Evolutionary conservation across 768 basidiomycete genomes (phyloP).

Genomic region (Termitomyces sp.): DNA sequence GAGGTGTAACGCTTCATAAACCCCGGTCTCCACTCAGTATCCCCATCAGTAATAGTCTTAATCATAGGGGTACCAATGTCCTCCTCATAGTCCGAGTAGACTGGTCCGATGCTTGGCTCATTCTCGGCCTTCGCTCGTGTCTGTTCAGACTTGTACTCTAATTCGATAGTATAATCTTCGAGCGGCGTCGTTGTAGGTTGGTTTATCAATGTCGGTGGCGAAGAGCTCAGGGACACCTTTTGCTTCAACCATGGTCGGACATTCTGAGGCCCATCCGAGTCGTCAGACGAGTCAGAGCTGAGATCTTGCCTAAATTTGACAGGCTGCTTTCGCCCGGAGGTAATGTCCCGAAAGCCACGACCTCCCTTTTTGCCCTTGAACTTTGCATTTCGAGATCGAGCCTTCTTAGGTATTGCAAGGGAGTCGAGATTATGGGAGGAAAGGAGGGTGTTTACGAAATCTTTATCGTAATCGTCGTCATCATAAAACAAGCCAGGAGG

Average conservation of each 20-base stretch:
- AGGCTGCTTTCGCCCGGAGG: constrained; percentile 21
- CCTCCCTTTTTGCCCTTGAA: constrained; percentile 7
- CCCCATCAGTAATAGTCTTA: constrained; percentile 12
- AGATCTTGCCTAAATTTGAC: constrained; percentile 29
- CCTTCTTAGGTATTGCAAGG: constrained; percentile 20
- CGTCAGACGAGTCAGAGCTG: constrained; percentile 31
- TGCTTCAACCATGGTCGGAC: constrained; percentile 12
- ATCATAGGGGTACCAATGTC: constrained; percentile 28
- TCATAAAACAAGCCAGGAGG: background rate
- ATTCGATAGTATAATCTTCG: background rate
- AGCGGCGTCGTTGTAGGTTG: background rate
- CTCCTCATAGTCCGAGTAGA: constrained; percentile 50
- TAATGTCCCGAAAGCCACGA: background rate
- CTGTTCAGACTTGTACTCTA: constrained; percentile 9
- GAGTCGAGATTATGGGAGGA: background rate
- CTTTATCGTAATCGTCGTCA: constrained; percentile 1
- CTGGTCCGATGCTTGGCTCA: constrained; percentile 21
- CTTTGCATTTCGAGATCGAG: constrained; percentile 12
- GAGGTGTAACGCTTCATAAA: constrained; percentile 42
- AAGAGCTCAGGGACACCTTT: constrained; percentile 17
- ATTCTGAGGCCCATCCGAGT: constrained; percentile 11
- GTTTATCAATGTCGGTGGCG: constrained; percentile 16
- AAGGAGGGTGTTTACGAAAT: background rate
- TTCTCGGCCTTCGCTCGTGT: background rate
- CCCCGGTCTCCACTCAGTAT: constrained; percentile 43